Base-by-base conservation (phyloP, 73 alveolate genomes). In the Paramecium caudatum region DNA sequence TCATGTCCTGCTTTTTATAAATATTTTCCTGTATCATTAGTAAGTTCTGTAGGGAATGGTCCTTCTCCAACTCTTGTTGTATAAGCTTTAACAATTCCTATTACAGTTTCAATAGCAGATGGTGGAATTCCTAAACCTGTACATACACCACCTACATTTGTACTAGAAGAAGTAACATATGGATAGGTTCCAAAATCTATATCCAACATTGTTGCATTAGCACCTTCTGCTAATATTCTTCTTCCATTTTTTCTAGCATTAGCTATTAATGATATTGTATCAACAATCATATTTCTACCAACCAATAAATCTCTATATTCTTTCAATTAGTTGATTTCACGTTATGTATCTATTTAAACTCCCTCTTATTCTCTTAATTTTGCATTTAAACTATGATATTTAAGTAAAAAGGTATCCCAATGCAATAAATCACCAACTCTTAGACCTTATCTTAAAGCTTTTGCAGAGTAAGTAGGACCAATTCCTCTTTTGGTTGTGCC, bases 31-130 rank as follows among this genome's bases (percentile, higher is more conserved):
- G 48, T 78, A 36, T 93, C 95, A 47, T 93, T 95, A 15, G 70
- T 82, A 13, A 95, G 93, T 90, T 97, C 99, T 37, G 99, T 97
- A 3, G 99, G 99, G 95, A 97, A 97, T 21, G 99, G 99, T 17
- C 99, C 99, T 46, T 94, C 99, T 1, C 99, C 99, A 7, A 97
- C 99, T 91, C 99, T 95, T 5, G 99, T 97, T 2, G 99, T 95
- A 82, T 97, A 97, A 37, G 99, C 99, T 90, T 97, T 97, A 61
- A 96, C 96, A 30, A 97, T 95, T 45, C 99, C 99, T 10, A 97
- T 95, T 27, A 93, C 94, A 12, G 98, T 95, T 86, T 96, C 98
- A 27, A 97, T 96, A 15, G 90, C 93, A 69, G 90, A 91, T 1
- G 99, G 99, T 7, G 99, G 99, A 7, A 97, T 93, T 13, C 99